Base-by-base conservation (phyloP, 2,329 filamentous ascomycete genomes). In the Botryosphaeria dothidea region DNA sequence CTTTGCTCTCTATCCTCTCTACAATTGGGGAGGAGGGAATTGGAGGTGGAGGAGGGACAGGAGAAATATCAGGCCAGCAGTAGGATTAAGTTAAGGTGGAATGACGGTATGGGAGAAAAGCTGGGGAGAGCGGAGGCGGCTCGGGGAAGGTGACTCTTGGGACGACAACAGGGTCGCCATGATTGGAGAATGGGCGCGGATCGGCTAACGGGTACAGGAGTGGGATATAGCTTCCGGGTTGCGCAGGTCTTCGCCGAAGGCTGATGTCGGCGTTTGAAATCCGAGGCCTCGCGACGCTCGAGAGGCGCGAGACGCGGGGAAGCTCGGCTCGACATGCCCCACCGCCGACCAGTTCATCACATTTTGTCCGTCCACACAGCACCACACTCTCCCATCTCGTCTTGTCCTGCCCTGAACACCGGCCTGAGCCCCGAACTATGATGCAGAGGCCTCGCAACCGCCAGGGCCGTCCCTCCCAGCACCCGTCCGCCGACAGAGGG, bases 141-240 rank as follows among this genome's bases (percentile, higher is more conserved):
- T n/a, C 45, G 34, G 46, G 34, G 34, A 13, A 23, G 34, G 34
- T 31, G 43, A 34, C 58, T 48, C 58, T 41, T 29, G n/a, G 19
- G 25, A 60, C 56, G 56, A 65, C 63, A 65, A 61, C 49, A 21
- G 13, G 54, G 58, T 65, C 19, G 45, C 46, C 45, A 17, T 21
- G 63, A 65, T 65, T 65, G 63, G 63, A 27, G 48, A 43, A 54
- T 49, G 36, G 48, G 36, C 15, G 48, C 41, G 19, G 61, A 64
- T 63, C 61, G 61, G 61, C 61, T 54, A 54, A 19, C 15, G 17
- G 54, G 15, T 17, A 46, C 60, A 54, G 34, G 46, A 65, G 63
- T 65, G 63, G 63, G 63, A 65, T 65, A 65, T 60, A 46, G 46
- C 56, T 65, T 61, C 63, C 63, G 63, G 31, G 11, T 25, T 25